Evolutionary conservation across 768 basidiomycete genomes (phyloP), one percentile per base, ranked within the genome.

Genomic region (Mrakia gelida): DNA sequence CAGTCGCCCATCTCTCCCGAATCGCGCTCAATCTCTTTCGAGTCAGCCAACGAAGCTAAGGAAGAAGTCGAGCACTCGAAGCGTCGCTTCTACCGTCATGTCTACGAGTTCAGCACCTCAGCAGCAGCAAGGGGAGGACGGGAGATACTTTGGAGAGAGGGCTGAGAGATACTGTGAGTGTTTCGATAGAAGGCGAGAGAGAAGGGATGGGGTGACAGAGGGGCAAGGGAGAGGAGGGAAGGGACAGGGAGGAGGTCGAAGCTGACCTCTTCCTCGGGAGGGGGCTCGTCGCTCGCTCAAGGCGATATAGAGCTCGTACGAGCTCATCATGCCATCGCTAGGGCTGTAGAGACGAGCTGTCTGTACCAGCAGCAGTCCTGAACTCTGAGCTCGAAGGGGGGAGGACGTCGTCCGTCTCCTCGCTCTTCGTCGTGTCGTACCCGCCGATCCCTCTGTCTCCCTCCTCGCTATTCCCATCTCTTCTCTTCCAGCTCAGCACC

Each of bases 1-100:
- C 62, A 97, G 91, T 77, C 95, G 93, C 45, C 86, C 86, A 4
- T 86, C 84, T 85, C 96, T 94, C 61, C 49, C 49, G 49, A 52
- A 21, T 52, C 49, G 49, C 16, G 49, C 49, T 52, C 49, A 52
- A 21, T 18, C 16, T 16, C 49, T 52, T 2, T 52, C 26, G 23
- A 7, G 10, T 59, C 59, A 5, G 5, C 10, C 16, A 0, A 56
- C 23, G 10, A 59, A 59, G 59, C 59, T 59, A n/a, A 26, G 59
- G 59, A 59, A 59, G 59, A 59, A n/a, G 49, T 52, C 49, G 59
- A 9, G 26, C 13, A 59, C 38, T 38, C 38, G 59, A 10, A 59
- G 59, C n/a, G 28, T 59, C 13, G 49, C 49, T 21, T 52, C 49
- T 4, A 52, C 49, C 2, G 49, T 21, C 18, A 52, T 52, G 49